Evolutionary conservation across 768 basidiomycete species (phyloP).

Genomic region (Tylopilus felleus): DNA sequence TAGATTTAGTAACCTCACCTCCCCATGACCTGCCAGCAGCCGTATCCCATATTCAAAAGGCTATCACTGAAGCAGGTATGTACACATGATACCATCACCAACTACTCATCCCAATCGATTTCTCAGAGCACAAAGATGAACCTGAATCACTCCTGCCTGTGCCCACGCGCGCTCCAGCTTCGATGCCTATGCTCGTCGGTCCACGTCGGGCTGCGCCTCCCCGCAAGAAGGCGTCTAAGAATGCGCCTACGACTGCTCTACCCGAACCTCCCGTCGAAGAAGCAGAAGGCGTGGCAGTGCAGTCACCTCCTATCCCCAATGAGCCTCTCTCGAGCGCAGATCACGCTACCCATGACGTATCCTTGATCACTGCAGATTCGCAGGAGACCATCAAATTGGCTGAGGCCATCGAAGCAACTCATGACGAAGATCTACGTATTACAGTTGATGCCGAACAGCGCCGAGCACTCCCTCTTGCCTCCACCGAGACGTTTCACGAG

Average conservation of each 20-base stretch:
- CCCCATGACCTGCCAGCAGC: conserved; percentile 8
- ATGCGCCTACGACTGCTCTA: conserved; percentile 36
- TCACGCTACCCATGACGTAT: neutral
- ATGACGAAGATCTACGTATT: neutral
- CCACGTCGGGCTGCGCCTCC: conserved; percentile 77
- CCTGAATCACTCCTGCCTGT: conserved; percentile 29
- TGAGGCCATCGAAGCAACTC: neutral
- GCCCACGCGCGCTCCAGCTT: conserved; percentile 40
- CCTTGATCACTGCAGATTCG: conserved; percentile 1
- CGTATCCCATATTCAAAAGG: conserved; percentile 2
- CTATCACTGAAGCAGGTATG: conserved; percentile 17
- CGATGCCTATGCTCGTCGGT: conserved; percentile 73
- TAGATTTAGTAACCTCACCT: conserved; percentile 16
- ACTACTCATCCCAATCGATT: conserved; percentile 5
- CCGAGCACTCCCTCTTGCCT: neutral
- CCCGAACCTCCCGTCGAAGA: conserved; percentile 27
- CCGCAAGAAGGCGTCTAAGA: conserved; percentile 58
- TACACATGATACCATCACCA: neutral
- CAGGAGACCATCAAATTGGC: conserved; percentile 13
- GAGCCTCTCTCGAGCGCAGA: conserved; percentile 6
- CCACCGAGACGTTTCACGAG: conserved; percentile 3
- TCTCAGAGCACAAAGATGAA: conserved; percentile 22
- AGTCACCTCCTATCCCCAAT: conserved; percentile 1
- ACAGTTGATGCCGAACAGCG: neutral
- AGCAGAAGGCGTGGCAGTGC: conserved; percentile 1